Evolutionary conservation across 1,139 yeast species (phyloP), one percentile per base, ranked within the genome.

Genomic region (Wickerhamomyces sp.): DNA sequence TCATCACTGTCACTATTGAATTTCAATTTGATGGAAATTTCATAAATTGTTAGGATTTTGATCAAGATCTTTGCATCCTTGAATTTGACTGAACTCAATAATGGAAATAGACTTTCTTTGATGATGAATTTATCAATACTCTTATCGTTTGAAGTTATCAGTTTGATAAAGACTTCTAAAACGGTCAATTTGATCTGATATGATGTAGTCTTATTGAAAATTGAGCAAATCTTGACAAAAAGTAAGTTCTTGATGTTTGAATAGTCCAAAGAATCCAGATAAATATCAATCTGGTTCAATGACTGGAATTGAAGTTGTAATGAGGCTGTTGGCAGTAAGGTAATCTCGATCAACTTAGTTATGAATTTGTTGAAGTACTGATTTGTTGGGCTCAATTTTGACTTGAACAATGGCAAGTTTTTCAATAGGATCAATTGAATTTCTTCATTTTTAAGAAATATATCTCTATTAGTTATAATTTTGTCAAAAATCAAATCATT

Each of bases 121-220:
- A 90, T 79, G 6, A 87, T 78, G 44, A 79, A 75, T 55, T 79
- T 82, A 58, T 93, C 96, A 42, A 91, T 72, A 2, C 80, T 76
- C 52, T 79, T 79, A 30, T 67, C 68, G 13, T 73, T 75, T 13
- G 47, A 43, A 1, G 30, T 35, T 13, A 88, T 75, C 58, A 90
- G 68, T 41, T 68, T 65, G 27, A 76, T 75, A 56, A 93, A 83
- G 1, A 87, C 73, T 30, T 73, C 69, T n/a, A 90, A 72, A 3
- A 95, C 78, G 13, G 81, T 74, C 33, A 84, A 69, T 57, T 93
- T 90, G 31, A 91, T 86, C 4, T 87, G 80, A 36, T 90, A 68
- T 37, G 93, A 79, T 0, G 94, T 86, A 0, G 98, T 91, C 39
- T 89, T 85, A 37, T 88, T 78, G 64, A 90, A 91, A 4, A 88